Evolutionary conservation across 139 green algal species (phyloP).

Genomic region (Haematococcus sp.): DNA sequence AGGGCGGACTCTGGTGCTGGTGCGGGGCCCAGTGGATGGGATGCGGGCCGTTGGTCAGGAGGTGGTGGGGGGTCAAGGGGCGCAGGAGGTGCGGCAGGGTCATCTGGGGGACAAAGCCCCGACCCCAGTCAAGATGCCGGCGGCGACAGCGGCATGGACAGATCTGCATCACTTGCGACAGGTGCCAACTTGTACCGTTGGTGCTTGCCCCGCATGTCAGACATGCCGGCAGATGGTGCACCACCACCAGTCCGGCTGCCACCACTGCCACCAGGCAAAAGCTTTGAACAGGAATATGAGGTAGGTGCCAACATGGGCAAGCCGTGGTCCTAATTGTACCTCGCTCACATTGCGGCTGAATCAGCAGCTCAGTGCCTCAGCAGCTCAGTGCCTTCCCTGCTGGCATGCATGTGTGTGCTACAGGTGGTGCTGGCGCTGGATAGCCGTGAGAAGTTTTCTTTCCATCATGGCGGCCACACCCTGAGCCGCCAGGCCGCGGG

Average conservation of each 20-base stretch:
- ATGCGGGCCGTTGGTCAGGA: not conserved
- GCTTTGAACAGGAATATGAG: slow-evolving; percentile 57
- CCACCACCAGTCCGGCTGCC: slow-evolving; percentile 42
- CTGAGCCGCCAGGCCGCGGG: not conserved
- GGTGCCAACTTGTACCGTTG: slow-evolving; percentile 10
- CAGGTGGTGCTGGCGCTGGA: slow-evolving; percentile 67
- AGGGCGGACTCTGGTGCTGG: not conserved
- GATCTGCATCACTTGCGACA: slow-evolving; percentile 1
- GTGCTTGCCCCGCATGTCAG: slow-evolving; percentile 15
- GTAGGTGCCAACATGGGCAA: too few species aligned
- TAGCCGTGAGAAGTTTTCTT: slow-evolving; percentile 53
- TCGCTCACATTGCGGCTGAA: too few species aligned
- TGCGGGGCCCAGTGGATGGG: not conserved
- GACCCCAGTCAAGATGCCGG: too few species aligned
- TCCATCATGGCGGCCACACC: not conserved
- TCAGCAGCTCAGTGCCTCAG: too few species aligned
- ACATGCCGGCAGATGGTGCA: not conserved
- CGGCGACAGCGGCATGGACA: not conserved
- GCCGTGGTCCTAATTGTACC: too few species aligned
- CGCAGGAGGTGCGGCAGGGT: not conserved
- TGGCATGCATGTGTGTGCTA: too few species aligned
- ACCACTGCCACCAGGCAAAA: slow-evolving; percentile 40
- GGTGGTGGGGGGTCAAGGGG: not conserved
- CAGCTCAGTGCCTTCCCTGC: too few species aligned
- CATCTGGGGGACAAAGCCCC: not conserved